Base-by-base conservation (phyloP, 345 rosid species). In the Bruguiera parviflora region DNA sequence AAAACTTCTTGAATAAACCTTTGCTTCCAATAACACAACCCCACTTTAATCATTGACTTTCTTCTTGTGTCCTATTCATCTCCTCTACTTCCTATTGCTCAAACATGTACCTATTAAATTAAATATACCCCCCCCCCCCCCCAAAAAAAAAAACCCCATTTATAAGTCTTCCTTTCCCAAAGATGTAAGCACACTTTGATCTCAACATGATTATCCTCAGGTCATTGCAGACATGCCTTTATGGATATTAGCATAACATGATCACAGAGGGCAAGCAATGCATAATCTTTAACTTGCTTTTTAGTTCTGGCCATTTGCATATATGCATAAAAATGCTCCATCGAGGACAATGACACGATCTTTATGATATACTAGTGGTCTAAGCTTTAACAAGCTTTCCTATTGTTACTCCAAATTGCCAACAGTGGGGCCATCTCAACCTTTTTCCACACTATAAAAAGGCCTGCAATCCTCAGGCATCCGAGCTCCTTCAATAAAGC, bases 361-460 rank as follows among this genome's bases (percentile, higher is more conserved):
- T 61, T 73, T 75, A 79, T 69, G 72, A 80, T 81, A 62, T 47
- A 68, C 55, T 37, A 71, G 58, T 71, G 69, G 67, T 57, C 51
- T 66, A 43, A 13, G 49, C 49, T 43, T 43, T 13, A 43, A 13
- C 18, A 43, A 43, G 63, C 52, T 75, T 61, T 71, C 43, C 18
- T 19, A 64, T 63, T 55, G 58, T 43, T 69, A 32, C 65, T 55
- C 73, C 71, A 66, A 81, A 61, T 78, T 84, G 77, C 73, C 65
- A 66, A 78, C 64, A 46, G 58, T 81, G 83, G 89, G 86, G 77
- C 65, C 85, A 81, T 58, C 73, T 75, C 71, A 65, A 72, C 66
- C 75, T 76, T 83, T 82, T 80, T 71, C 74, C 69, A 24, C 53
- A 55, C 84, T 84, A 86, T 89, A 85, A 84, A 43, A 82, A 76